Conservation (phyloP, 148 eudicot species). For the Selenicereus undatus region DNA sequence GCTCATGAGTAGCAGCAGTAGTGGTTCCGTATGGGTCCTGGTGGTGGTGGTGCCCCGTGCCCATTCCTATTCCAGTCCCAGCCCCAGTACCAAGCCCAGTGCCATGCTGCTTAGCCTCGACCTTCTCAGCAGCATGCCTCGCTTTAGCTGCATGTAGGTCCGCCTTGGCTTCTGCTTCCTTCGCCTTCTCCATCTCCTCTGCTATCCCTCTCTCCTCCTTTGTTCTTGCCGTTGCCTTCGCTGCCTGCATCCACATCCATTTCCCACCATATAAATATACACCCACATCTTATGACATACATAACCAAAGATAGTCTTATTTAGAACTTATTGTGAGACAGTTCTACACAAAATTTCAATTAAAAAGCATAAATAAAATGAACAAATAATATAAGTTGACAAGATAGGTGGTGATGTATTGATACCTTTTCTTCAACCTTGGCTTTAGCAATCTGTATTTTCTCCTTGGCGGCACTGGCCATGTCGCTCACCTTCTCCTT, state of each 20-base stretch:
- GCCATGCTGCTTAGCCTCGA: constrained; percentile 28
- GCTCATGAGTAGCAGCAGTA: background rate
- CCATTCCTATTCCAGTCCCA: background rate
- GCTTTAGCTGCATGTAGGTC: constrained; percentile 55
- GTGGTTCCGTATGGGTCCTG: background rate
- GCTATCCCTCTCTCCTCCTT: constrained; percentile 56
- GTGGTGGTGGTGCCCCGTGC: background rate
- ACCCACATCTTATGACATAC: background rate
- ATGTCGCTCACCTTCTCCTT: constrained; percentile 60
- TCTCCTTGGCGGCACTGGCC: constrained; percentile 58
- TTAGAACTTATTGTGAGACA: no score
- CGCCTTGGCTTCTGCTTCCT: constrained; percentile 77
- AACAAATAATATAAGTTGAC: no score
- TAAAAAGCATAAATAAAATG: no score
- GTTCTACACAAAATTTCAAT: no score
- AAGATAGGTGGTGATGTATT: no score
- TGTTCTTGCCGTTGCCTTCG: constrained; percentile 52
- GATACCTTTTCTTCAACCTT: constrained; percentile 55
- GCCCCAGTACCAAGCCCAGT: background rate
- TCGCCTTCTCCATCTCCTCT: constrained; percentile 49
- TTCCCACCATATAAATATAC: background rate
- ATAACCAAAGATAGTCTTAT: no score
- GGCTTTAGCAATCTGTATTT: constrained; percentile 46
- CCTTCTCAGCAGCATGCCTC: constrained; percentile 48
- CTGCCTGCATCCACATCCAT: constrained; percentile 26